Evolutionary conservation across 108 stramenopile species (phyloP).

Genomic region (Pseudonitzschia multistriata): DNA sequence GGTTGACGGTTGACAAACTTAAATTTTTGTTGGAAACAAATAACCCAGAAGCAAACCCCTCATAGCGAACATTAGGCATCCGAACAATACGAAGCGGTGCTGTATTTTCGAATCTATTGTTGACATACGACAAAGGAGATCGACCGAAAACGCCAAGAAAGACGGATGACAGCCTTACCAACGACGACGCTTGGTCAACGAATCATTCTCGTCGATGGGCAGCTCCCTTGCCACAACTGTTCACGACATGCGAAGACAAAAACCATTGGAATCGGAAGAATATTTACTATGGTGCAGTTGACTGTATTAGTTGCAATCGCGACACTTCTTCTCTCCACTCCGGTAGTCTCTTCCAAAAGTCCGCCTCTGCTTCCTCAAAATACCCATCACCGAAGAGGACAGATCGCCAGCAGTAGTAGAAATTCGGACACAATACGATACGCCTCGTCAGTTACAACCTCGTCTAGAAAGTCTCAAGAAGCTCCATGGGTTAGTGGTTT

Average conservation of each 20-base stretch:
- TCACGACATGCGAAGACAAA: not conserved
- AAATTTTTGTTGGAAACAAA: not conserved
- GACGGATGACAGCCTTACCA: not conserved
- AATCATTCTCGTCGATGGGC: not conserved
- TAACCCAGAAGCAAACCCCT: no score
- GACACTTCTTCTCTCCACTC: not conserved
- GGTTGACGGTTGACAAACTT: not conserved
- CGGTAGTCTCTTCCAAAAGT: conserved; percentile 2
- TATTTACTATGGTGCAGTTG: not conserved
- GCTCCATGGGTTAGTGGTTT: conserved; percentile 69
- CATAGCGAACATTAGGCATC: no score
- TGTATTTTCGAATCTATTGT: no score
- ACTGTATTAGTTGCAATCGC: not conserved
- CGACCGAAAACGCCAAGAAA: not conserved
- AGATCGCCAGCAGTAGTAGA: not conserved
- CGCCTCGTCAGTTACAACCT: not conserved
- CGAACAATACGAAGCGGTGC: no score
- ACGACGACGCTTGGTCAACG: not conserved
- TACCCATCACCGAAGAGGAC: not conserved
- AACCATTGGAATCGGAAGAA: not conserved
- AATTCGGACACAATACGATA: not conserved
- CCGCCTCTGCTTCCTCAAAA: conserved; percentile 9
- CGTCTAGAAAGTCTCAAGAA: conserved; percentile 3
- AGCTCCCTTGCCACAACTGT: not conserved
- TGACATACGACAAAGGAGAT: not conserved